Evolutionary conservation across 163 green algal genomes (phyloP), one percentile per base, ranked within the genome.

Genomic region (Scenedesmus sp.): DNA sequence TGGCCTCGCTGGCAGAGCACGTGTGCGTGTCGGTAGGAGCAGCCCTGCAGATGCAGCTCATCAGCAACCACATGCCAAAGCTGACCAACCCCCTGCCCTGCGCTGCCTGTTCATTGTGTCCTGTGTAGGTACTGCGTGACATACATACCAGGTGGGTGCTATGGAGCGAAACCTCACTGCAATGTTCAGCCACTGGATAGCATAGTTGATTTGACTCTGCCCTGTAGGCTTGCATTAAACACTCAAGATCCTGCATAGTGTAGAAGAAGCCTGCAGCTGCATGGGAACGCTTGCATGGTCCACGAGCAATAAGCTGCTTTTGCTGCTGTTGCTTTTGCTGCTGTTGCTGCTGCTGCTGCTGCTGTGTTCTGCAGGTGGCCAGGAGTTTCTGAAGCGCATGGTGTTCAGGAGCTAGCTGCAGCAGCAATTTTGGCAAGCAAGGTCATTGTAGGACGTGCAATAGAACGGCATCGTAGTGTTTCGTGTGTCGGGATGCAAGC

Each of bases 381-480:
- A 91, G 60, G 87, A 91, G 74, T 91, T 91, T 18, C 12, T 91
- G 26, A 86, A 73, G 56, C 74, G 87, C 74, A 77, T 91, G 62
- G 87, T 91, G 5, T 91, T 91, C 74, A 74, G 87, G 46, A 74
- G 87, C 46, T 91, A 60, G 70, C 70, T 82, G 62, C 83, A 88
- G 52, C 26, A 76, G 66, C 66, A 76, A 18, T 18, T 34, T 18
- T 34, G 66, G 26, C 26, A 2, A 26, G 15, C 66, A 34, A 7
- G 16, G 6, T 3, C 2, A 23, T 9, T 76, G 13, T 6, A 5
- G 16, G 66, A 26, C 2, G 66, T 76, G 15, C 66, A 76, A 7
- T 34, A 76, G 15, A 76, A 7, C 7, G 26, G 15, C 66, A 76
- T 34, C 2, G 16, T 9, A 34, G 66, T 34, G 4, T 23, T 9